Evolutionary conservation across 306 rosid genomes (phyloP).

Genomic region (Dalbergia oliveri): DNA sequence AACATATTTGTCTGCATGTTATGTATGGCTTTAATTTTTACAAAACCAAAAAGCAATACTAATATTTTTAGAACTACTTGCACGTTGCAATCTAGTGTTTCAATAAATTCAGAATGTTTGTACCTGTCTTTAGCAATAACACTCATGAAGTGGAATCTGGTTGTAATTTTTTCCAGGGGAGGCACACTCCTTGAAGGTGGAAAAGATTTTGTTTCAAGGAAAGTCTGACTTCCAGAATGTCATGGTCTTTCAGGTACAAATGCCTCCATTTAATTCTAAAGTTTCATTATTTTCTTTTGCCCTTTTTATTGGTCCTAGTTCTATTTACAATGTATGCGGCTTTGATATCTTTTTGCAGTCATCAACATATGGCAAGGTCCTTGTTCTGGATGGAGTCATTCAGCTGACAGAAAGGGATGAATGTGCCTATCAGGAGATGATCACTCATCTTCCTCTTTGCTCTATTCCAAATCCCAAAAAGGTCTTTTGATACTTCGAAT

Average conservation of each 20-base stretch:
- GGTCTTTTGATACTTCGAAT: conserved; percentile 56
- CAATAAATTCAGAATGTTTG: not conserved
- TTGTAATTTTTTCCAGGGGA: conserved; percentile 71
- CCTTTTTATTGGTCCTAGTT: conserved; percentile 6
- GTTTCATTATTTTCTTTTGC: not conserved
- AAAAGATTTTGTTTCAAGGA: conserved; percentile 84
- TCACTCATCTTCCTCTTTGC: conserved; percentile 94
- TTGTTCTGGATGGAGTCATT: conserved; percentile 96
- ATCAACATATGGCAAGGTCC: conserved; percentile 93
- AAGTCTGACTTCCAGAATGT: conserved; percentile 95
- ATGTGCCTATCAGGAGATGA: conserved; percentile 99
- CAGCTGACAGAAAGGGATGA: conserved; percentile 99
- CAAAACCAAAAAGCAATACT: not conserved
- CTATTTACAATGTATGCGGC: conserved; percentile 1
- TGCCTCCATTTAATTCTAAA: conserved; percentile 21
- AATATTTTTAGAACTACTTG: not conserved
- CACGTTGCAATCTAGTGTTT: not conserved
- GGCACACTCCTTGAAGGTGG: conserved; percentile 98
- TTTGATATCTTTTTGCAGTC: conserved; percentile 64
- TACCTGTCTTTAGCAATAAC: not conserved
- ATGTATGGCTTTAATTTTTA: not conserved
- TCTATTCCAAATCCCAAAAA: conserved; percentile 90
- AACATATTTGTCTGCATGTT: conserved; percentile 1
- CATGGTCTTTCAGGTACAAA: conserved; percentile 88
- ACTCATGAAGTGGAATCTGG: conserved; percentile 28